Evolutionary conservation across 495 filamentous ascomycete genomes (phyloP), one percentile per base, ranked within the genome.

Genomic region (Coniosporium apollinis): DNA sequence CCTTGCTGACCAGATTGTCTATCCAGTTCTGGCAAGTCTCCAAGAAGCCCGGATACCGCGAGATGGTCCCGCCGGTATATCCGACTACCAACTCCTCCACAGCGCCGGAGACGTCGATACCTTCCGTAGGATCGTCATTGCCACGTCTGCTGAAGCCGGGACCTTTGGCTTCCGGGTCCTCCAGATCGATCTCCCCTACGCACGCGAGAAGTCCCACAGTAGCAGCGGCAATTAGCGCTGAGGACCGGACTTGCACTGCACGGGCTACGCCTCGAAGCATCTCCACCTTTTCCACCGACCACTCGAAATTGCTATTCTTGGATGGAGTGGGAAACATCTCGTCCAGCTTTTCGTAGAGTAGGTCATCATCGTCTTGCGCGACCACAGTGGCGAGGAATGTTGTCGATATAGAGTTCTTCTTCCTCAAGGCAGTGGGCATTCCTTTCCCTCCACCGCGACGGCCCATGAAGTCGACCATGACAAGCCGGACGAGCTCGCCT

Each of bases 1-100:
- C 71, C 18, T 61, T 54, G 43, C 63, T 60, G 31, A 81, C 61
- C 2, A 84, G 65, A 5, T 64, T 59, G 47, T 83, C 72, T 22
- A 84, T 63, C 46, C 71, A 74, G 34, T 52, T 47, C 50, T 82
- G 76, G 39, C 76, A 79, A 45, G 74, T 73, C 20, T 66, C 59
- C 30, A 80, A 64, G 49, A 81, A 84, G 39, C 74, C 59, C 13
- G 79, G 79, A 44, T 83, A 84, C 44, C 79, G 67, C 20, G 75
- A 70, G 33, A 84, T 84, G 41, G 78, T 81, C 14, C 79, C 78
- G 5, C 80, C 80, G 0, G 80, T 82, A 43, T 79, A 84, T 4
- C 79, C 79, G 8, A 86, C 73, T 4, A 78, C 70, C 30, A 86
- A 53, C 44, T 82, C 74, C 28, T 78, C 63, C 18, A 31, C 17